These are phyloP conservation scores for Balakata baccata DNA, from an alignment of 345 rosid species.

Conservation along the genomic window DNA sequence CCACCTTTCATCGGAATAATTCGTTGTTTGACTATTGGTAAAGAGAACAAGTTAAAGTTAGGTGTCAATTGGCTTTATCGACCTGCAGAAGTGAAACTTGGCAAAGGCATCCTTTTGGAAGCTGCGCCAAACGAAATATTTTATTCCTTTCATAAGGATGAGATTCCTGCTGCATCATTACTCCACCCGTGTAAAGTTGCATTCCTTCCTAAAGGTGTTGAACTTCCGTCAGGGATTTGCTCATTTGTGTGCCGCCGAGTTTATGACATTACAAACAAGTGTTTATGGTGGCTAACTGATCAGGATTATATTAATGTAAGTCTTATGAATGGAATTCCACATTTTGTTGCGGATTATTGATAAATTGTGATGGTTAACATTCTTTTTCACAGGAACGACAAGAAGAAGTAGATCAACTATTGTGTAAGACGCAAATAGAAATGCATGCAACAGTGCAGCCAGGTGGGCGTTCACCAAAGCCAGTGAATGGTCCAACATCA, in stretches of 20 bases:
- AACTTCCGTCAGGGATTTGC: slow-evolving; percentile 68
- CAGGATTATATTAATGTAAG: slow-evolving; percentile 81
- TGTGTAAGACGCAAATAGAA: slow-evolving; percentile 58
- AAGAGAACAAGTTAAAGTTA: slow-evolving; percentile 50
- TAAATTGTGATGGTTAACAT: too few relatives aligned
- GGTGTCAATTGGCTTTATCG: slow-evolving; percentile 90
- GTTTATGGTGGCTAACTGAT: slow-evolving; percentile 97
- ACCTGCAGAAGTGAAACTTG: slow-evolving; percentile 77
- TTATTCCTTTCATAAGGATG: slow-evolving; percentile 93
- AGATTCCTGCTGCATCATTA: slow-evolving; percentile 76
- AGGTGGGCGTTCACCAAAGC: slow-evolving; percentile 80
- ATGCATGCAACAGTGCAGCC: slow-evolving; percentile 76
- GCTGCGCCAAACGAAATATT: slow-evolving; percentile 93
- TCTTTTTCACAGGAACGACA: slow-evolving; percentile 42
- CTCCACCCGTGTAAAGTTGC: slow-evolving; percentile 96
- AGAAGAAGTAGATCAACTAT: slow-evolving; percentile 71
- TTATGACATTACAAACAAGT: slow-evolving; percentile 62
- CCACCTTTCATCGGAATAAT: slow-evolving; percentile 86
- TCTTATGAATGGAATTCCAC: background rate
- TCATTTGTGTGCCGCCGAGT: slow-evolving; percentile 85
- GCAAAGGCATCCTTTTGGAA: slow-evolving; percentile 74
- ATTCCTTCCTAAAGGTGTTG: slow-evolving; percentile 75
- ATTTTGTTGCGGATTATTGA: too few relatives aligned
- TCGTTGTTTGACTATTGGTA: slow-evolving; percentile 45
- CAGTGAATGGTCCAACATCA: slow-evolving; percentile 69